Conservation (phyloP, 371 early-diverging fungal species). For the Umbelopsis sp. region DNA sequence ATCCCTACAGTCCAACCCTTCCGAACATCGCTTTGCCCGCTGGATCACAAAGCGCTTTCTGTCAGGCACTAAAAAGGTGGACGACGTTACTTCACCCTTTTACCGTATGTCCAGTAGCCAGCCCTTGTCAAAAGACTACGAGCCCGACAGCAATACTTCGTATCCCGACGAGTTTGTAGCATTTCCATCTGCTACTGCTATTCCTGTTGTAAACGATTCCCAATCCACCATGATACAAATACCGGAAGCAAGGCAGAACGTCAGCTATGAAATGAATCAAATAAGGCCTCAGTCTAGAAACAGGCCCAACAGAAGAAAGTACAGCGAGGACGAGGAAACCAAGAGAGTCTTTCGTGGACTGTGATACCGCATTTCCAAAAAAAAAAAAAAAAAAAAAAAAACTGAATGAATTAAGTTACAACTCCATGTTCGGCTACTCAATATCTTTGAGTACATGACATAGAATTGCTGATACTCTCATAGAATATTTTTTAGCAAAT, state of each 20-base stretch:
- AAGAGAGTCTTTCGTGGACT: slow-evolving; percentile 21
- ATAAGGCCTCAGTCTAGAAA: neutral
- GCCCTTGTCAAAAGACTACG: neutral
- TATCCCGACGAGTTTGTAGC: slow-evolving; percentile 15
- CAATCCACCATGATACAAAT: slow-evolving; percentile 19
- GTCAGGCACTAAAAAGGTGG: slow-evolving; percentile 18
- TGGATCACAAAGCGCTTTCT: slow-evolving; percentile 22
- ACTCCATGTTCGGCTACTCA: too few relatives aligned
- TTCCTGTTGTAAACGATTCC: slow-evolving; percentile 16
- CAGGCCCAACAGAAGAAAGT: slow-evolving; percentile 13
- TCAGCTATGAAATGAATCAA: neutral
- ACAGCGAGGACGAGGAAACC: slow-evolving; percentile 19
- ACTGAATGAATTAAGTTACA: too few relatives aligned
- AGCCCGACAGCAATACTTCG: neutral
- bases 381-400: too few relatives aligned
- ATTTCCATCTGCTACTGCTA: neutral
- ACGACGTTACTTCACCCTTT: slow-evolving; percentile 20
- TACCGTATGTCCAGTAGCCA: slow-evolving; percentile 22
- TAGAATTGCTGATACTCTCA: too few relatives aligned
- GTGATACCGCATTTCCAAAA: neutral
- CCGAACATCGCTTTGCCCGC: slow-evolving; percentile 20
- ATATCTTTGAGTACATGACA: too few relatives aligned
- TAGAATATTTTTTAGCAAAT: too few relatives aligned
- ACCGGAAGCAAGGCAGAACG: slow-evolving; percentile 1
- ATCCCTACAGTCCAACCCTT: neutral